Conservation (phyloP, 805 yeast species). For the Wickerhamiella domercqiae region DNA sequence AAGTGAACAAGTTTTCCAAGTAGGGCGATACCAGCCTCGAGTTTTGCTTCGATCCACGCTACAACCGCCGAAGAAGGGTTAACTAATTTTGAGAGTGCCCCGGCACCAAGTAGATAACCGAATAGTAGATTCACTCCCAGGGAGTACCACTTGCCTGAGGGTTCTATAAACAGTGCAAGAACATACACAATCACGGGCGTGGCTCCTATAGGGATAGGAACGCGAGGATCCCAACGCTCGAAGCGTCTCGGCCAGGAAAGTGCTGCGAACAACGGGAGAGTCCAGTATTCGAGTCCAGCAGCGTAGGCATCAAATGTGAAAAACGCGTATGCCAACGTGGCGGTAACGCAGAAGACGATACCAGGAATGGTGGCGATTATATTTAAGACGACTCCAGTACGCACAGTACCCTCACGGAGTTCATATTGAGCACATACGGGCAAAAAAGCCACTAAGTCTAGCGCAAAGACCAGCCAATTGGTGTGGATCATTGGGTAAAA, state of each 20-base stretch:
- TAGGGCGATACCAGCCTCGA: conserved; percentile 34
- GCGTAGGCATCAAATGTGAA: not conserved
- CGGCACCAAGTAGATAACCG: conserved; percentile 46
- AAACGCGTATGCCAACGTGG: conserved; percentile 1
- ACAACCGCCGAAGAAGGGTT: conserved; percentile 45
- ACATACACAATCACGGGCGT: conserved; percentile 34
- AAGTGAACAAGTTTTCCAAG: conserved; percentile 42
- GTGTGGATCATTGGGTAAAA: conserved; percentile 60
- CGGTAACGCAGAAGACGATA: conserved; percentile 33
- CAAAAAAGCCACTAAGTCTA: conserved; percentile 42
- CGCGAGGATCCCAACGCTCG: conserved; percentile 6
- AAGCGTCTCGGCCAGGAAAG: conserved; percentile 36
- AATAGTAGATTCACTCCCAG: conserved; percentile 51
- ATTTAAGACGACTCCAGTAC: conserved; percentile 69
- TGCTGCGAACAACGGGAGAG: conserved; percentile 44
- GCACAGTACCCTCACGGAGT: conserved; percentile 61
- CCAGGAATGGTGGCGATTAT: conserved; percentile 57
- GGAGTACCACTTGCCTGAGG: conserved; percentile 25
- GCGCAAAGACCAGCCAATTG: conserved; percentile 42
- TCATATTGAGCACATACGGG: conserved; percentile 55
- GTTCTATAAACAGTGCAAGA: conserved; percentile 33
- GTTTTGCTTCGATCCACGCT: conserved; percentile 45
- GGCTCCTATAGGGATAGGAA: conserved; percentile 39
- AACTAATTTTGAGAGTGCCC: conserved; percentile 39
- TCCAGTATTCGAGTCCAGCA: conserved; percentile 27